Evolutionary conservation across 306 rosid species (phyloP), one percentile per base, ranked within the genome.

Genomic region (Carpinus viminea): DNA sequence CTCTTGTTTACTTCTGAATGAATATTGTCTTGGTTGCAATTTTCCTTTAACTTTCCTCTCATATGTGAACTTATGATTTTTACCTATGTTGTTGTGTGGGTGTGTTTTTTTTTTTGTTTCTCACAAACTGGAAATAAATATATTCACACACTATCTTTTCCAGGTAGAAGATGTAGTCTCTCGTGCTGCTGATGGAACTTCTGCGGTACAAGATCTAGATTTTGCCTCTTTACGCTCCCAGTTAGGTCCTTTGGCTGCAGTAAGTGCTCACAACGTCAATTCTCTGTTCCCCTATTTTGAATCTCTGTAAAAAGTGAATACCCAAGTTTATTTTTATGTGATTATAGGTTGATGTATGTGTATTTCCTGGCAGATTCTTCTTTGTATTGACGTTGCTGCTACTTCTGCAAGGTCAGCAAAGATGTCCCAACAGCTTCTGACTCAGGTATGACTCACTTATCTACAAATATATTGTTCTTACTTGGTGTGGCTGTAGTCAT

Each of bases 131-230:
- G 70, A 64, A 73, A 41, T 41, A 41, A n/a, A n/a, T 41, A 41
- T 41, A 5, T 61, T 17, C 48, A 31, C 34, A 41, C 45, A 41
- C 47, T 56, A 73, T 75, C 53, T 76, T 68, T 82, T 83, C 79
- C 88, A 95, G 98, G 91, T 88, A 84, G 97, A 91, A 85, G 96
- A 95, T 86, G 96, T 88, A 72, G 89, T 92, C 68, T 95, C 97
- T 52, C 90, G 91, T 70, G 95, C 91, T 47, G 85, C 87, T 75
- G 81, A 82, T 70, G 87, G 78, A 71, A 82, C 79, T 77, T 82
- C 87, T 78, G 55, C 78, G 8, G 70, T 91, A 28, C 93, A 92
- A 26, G 97, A 92, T 86, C 89, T 95, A 70, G 96, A 95, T 91
- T 91, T 92, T 84, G 85, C 97, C 69, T 88, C 97, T 26, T 88